Conservation (phyloP, 192 early-diverging fungal species). For the Chytriomyces confervae region DNA sequence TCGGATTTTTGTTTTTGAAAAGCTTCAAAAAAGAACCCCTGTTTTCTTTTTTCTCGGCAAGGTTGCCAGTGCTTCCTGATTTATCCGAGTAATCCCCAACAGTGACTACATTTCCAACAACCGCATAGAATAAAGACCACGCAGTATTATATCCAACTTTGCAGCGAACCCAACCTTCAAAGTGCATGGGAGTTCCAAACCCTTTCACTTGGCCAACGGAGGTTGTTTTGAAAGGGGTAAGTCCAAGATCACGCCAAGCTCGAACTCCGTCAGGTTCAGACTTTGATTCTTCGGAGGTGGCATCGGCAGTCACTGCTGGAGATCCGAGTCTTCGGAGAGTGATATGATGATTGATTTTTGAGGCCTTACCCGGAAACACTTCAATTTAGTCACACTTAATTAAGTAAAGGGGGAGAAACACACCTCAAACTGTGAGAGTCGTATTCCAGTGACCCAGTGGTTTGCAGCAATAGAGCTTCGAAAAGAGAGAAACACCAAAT, state of each 20-base stretch:
- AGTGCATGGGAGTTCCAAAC: conserved; percentile 3
- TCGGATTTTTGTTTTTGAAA: conserved; percentile 24
- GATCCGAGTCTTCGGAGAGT: conserved; percentile 21
- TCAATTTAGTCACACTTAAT: not conserved
- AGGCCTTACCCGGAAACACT: conserved; percentile 9
- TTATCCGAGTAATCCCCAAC: conserved; percentile 18
- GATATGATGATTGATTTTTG: conserved; percentile 31
- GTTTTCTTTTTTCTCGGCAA: not conserved
- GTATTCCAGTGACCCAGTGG: conserved; percentile 28
- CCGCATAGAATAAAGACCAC: conserved; percentile 23
- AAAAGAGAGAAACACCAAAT: conserved; percentile 14
- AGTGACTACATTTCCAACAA: conserved; percentile 25
- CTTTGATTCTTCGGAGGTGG: not conserved
- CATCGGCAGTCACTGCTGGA: not conserved
- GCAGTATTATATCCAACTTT: conserved; percentile 14
- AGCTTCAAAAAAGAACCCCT: conserved; percentile 1
- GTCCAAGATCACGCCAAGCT: conserved; percentile 32
- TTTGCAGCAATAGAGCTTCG: conserved; percentile 33
- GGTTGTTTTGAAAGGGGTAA: conserved; percentile 24
- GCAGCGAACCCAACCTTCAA: conserved; percentile 33
- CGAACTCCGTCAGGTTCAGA: conserved; percentile 6
- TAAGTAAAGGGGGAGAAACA: not conserved
- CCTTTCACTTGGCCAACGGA: conserved; percentile 13
- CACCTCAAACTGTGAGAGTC: conserved; percentile 30
- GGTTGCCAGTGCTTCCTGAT: not conserved